Base-by-base conservation (phyloP, 2,329 filamentous ascomycete genomes). In the Aspergillus chevalieri region DNA sequence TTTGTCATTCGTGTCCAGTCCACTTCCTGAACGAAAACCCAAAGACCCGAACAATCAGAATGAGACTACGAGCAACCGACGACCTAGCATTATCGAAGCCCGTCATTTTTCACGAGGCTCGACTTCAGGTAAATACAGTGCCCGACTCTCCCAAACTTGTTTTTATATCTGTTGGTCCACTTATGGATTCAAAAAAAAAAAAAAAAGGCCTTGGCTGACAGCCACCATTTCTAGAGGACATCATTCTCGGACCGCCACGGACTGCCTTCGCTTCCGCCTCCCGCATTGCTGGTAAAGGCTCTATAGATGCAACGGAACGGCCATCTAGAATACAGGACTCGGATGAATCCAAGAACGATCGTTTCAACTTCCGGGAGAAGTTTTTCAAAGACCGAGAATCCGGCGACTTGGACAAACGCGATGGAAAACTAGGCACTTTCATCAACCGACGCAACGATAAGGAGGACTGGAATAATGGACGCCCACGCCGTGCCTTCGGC, bases 191-290 rank as follows among this genome's bases (percentile, higher is more conserved):
- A 21, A 42, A 28, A 30, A 14, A 21, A 22, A 4, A 22, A 22
- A 22, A 17, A 14, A 28, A 24, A 49, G 24, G 33, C 36, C 46
- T 43, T 50, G 43, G 48, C 59, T 64, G 51, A 63, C 50, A 12
- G 15, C n/a, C 9, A 51, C 24, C 39, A 26, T 50, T 59, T 59
- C 81, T 66, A 61, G 91, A 95, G 60, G 89, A 94, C 56, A 86
- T 94, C 50, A 80, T 93, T 51, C 85, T 95, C 50, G 90, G 88
- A 12, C 90, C 90, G 17, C 88, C 90, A 1, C 87, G 88, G 67
- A 88, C 83, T 43, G 82, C 83, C 42, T 95, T 96, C 68, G 82
- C 88, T 47, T 94, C 90, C 1, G 80, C 85, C 19, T 87, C 86
- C 51, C 78, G 81, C 52, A 66, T 69, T 47, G 60, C 66, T 54